phyloP scores from a whole-genome alignment of 306 rosid genomes.

The Begonia fuchsioides region DNA sequence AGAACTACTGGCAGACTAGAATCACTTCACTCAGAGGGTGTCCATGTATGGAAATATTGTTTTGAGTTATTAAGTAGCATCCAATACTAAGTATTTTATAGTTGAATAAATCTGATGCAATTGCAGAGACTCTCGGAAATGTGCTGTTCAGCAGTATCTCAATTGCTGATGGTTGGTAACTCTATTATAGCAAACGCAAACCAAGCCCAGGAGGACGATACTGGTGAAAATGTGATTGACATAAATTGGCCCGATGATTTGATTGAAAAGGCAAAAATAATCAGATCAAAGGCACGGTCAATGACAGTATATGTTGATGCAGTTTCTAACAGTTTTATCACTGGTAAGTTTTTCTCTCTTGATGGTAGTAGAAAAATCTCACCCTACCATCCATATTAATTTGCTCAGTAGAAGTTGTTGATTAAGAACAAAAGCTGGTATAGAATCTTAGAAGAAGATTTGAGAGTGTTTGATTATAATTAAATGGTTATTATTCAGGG shows the following conservation, averaged over 20 bases:
- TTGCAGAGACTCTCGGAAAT: slow-evolving; percentile 91
- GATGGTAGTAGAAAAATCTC: not conserved
- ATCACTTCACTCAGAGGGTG: no score
- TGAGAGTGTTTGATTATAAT: no score
- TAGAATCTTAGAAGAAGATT: no score
- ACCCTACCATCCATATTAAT: no score
- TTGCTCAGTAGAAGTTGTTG: no score
- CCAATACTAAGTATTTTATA: slow-evolving; percentile 2
- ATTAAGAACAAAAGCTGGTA: no score
- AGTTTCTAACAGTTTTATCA: slow-evolving; percentile 70
- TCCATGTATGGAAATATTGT: no score
- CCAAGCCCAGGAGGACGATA: slow-evolving; percentile 42
- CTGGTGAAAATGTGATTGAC: slow-evolving; percentile 25
- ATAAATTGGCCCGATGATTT: slow-evolving; percentile 91
- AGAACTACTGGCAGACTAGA: no score
- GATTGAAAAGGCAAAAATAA: slow-evolving; percentile 66
- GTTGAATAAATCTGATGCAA: slow-evolving; percentile 11
- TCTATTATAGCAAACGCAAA: slow-evolving; percentile 59
- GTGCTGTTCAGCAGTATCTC: slow-evolving; percentile 87
- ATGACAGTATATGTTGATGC: slow-evolving; percentile 75
- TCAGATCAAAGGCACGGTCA: slow-evolving; percentile 64
- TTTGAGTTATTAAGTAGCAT: not conserved
- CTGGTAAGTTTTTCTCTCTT: slow-evolving; percentile 74
- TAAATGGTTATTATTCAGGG: slow-evolving; percentile 24
- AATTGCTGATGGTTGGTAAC: slow-evolving; percentile 59